A percentile compares a stretch with the other conserved stretches of the same genome.
phyloP scores from a whole-genome alignment of 345 rosid species.

The Gossypium raimondii region DNA sequence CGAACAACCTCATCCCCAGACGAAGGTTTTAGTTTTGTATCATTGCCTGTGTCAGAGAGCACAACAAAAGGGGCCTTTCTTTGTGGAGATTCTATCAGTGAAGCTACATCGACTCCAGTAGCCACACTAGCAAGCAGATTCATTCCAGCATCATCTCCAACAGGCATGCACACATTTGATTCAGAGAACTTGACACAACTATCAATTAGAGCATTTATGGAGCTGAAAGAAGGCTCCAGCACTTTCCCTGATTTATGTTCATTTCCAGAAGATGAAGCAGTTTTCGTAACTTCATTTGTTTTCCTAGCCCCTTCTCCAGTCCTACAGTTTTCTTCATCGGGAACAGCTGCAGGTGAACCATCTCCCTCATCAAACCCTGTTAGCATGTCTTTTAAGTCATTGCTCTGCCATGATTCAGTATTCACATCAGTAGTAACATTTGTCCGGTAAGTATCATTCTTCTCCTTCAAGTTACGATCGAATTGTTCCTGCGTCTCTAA shows the following conservation, averaged over 20 bases:
- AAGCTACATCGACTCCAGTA: slow-evolving; percentile 68
- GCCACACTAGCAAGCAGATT: slow-evolving; percentile 25
- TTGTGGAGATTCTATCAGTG: slow-evolving; percentile 50
- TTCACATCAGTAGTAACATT: slow-evolving; percentile 39
- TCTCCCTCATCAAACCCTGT: slow-evolving; percentile 45
- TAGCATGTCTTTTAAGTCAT: slow-evolving; percentile 49
- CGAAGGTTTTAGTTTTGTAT: slow-evolving; percentile 29
- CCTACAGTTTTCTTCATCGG: slow-evolving; percentile 40
- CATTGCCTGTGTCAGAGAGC: slow-evolving; percentile 32
- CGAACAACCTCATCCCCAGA: slow-evolving; percentile 29
- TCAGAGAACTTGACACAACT: slow-evolving; percentile 79
- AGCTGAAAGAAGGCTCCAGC: slow-evolving; percentile 54
- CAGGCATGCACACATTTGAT: slow-evolving; percentile 41
- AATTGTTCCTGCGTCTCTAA: slow-evolving; percentile 54
- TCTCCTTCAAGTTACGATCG: slow-evolving; percentile 42
- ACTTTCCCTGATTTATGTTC: slow-evolving; percentile 42
- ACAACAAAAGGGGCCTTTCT: slow-evolving; percentile 22
- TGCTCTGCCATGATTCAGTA: slow-evolving; percentile 55
- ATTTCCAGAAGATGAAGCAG: slow-evolving; percentile 35
- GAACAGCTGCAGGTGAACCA: slow-evolving; percentile 41
- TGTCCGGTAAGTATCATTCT: slow-evolving; percentile 34
- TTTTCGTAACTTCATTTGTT: slow-evolving; percentile 36
- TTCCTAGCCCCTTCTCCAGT: slow-evolving; percentile 39
- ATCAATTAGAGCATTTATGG: slow-evolving; percentile 83
- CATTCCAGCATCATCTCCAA: slow-evolving; percentile 86